phyloP scores from a whole-genome alignment of 306 rosid genomes.

The Biancaea sappan region DNA sequence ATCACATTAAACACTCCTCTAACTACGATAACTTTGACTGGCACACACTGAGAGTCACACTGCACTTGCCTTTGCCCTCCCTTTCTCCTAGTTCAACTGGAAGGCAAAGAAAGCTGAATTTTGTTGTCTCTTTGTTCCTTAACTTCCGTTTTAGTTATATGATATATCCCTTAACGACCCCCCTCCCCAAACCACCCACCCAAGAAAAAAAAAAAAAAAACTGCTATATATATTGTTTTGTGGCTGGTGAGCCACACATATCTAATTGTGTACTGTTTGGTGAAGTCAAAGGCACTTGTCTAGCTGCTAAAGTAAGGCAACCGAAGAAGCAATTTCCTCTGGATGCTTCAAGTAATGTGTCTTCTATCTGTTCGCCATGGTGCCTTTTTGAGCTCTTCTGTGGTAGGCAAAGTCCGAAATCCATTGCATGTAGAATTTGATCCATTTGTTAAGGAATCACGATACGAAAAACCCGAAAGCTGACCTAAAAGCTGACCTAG shows the following conservation, averaged over 20 bases:
- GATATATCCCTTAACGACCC: background rate
- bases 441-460: background rate
- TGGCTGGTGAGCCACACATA: background rate
- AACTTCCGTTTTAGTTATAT: background rate
- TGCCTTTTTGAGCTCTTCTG: background rate
- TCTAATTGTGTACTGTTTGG: background rate
- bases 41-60: too few species aligned
- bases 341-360: background rate
- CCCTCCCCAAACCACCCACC: background rate
- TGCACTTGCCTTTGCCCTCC: background rate
- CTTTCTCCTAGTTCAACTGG: background rate
- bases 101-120: background rate
- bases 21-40: background rate
- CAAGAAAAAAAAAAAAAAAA: too few species aligned
- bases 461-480: background rate
- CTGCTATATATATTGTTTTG: background rate
- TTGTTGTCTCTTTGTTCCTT: background rate
- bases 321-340: background rate
- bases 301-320: background rate
- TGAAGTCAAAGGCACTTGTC: background rate
- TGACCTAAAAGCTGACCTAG: background rate
- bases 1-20: background rate
- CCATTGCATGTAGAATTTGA: background rate
- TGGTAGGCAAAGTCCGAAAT: background rate
- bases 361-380: background rate